These are phyloP conservation scores for Brassica rapa DNA, from an alignment of 345 rosid species.

Conservation along the genomic window DNA sequence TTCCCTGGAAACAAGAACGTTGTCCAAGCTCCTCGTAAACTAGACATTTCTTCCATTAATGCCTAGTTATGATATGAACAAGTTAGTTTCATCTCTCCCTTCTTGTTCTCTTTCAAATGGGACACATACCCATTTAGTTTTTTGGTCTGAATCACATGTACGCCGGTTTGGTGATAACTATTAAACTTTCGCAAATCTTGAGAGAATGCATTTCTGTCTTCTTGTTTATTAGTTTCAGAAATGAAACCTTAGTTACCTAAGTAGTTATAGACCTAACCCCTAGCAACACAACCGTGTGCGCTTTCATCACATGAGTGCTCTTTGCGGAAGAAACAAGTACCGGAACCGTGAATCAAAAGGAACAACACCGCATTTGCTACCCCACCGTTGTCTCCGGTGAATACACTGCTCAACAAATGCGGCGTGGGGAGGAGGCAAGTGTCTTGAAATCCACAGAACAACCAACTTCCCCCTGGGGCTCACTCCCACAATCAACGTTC, in stretches of 20 bases:
- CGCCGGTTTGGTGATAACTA: not conserved
- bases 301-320: not conserved
- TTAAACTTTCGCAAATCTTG: slow-evolving; percentile 8
- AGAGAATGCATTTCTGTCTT: slow-evolving; percentile 11
- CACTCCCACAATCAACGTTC: no score
- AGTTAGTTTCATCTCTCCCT: slow-evolving; percentile 26
- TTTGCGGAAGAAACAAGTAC: slow-evolving; percentile 56
- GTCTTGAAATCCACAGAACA: slow-evolving; percentile 83
- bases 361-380: slow-evolving; percentile 72
- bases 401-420: slow-evolving; percentile 63
- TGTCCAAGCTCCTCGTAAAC: slow-evolving; percentile 65
- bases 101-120: not conserved
- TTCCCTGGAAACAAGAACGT: slow-evolving; percentile 90
- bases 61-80: slow-evolving; percentile 39
- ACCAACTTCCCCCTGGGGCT: slow-evolving; percentile 22
- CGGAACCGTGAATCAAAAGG: slow-evolving; percentile 82
- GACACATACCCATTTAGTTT: not conserved
- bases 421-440: slow-evolving; percentile 72
- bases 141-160: slow-evolving; percentile 11
- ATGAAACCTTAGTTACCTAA: slow-evolving; percentile 15
- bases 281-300: not conserved
- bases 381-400: slow-evolving; percentile 59
- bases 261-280: slow-evolving; percentile 25
- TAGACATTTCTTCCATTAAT: slow-evolving; percentile 52
- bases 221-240: slow-evolving; percentile 21